Evolutionary conservation across 75 land plant genomes (phyloP).

Genomic region (Larix kaempferi): DNA sequence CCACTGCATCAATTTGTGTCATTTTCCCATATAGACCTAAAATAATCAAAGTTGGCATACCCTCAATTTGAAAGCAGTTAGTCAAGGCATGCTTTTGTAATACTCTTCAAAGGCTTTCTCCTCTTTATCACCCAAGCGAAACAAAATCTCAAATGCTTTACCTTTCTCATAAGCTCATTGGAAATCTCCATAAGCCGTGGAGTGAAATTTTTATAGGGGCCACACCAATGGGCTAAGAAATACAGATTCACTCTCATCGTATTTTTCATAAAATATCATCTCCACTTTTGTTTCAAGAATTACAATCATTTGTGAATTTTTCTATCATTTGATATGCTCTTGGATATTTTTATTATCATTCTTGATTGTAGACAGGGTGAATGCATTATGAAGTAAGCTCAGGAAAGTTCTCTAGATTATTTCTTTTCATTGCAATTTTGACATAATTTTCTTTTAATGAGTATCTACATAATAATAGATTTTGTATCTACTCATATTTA

Average conservation of each 20-base stretch:
- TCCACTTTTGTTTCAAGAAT: too few species aligned
- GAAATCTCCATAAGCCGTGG: constrained; percentile 36
- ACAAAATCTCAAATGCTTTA: constrained; percentile 57
- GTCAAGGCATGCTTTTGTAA: constrained; percentile 51
- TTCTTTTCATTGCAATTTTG: too few species aligned
- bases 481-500: too few species aligned
- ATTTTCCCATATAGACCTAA: constrained; percentile 66
- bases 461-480: too few species aligned
- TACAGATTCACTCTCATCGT: constrained; percentile 25
- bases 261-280: too few species aligned
- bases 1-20: constrained; percentile 31
- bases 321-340: too few species aligned
- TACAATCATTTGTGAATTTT: too few species aligned
- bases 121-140: constrained; percentile 35
- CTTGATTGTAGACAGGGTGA: too few species aligned
- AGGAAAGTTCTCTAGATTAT: too few species aligned
- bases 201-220: constrained; percentile 36
- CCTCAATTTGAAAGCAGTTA: constrained; percentile 39
- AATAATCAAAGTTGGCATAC: constrained; percentile 43
- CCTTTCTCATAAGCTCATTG: constrained; percentile 36
- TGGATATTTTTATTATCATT: too few species aligned
- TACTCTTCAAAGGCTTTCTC: constrained; percentile 26
- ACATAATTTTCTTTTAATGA: too few species aligned
- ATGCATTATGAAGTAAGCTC: too few species aligned
- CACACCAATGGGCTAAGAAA: constrained; percentile 32